Conservation (phyloP, 331 rosid species). For the Pyrus hybrid region DNA sequence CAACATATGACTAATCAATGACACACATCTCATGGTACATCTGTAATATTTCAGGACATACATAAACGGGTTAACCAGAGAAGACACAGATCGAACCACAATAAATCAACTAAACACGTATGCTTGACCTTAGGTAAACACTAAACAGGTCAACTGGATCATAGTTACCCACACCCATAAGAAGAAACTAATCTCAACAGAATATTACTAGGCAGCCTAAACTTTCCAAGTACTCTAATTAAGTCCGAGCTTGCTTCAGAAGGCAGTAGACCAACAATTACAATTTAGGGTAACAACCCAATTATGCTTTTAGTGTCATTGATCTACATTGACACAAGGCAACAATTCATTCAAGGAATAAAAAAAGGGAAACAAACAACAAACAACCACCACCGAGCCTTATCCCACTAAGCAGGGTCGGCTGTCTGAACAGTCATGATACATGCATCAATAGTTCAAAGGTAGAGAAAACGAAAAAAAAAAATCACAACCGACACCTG, state of each 20-base stretch:
- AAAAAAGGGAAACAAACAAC: neutral
- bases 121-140: neutral
- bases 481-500: no score
- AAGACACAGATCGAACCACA: neutral
- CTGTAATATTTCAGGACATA: neutral
- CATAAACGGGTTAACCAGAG: neutral
- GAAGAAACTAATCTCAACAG: neutral
- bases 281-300: neutral
- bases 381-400: no score
- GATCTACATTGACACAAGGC: neutral
- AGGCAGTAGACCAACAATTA: neutral
- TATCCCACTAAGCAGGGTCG: no score
- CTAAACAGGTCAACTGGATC: neutral
- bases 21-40: neutral
- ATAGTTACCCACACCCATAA: neutral
- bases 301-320: neutral
- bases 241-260: neutral
- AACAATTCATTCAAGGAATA: neutral
- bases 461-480: no score
- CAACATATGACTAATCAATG: conserved; percentile 17
- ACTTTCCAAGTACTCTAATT: neutral
- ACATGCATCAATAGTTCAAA: neutral
- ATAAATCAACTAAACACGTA: neutral
- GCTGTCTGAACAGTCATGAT: neutral
- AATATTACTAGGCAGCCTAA: neutral